Percentiles rank a stretch among this genome's conserved stretches.
Evolutionary conservation across 768 basidiomycete species (phyloP).

Genomic region (Leccinum subgranulosum): DNA sequence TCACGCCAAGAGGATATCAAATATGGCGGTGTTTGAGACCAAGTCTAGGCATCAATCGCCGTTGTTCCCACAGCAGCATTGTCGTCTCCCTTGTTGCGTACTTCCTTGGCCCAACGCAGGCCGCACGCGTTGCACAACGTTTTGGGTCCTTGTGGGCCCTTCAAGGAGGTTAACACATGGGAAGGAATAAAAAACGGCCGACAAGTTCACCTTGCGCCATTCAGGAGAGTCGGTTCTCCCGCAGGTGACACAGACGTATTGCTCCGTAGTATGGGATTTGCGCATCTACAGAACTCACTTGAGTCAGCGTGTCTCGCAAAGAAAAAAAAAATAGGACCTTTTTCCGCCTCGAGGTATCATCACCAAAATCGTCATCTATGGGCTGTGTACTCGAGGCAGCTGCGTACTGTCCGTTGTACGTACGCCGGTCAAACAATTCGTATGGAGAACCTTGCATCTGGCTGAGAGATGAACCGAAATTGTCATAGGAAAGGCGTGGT

Average conservation of each 20-base stretch:
- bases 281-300: slow-evolving; percentile 17
- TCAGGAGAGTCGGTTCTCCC: slow-evolving; percentile 96
- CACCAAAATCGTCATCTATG: slow-evolving; percentile 41
- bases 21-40: neutral
- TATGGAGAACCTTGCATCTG: slow-evolving; percentile 13
- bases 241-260: slow-evolving; percentile 88
- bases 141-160: slow-evolving; percentile 94
- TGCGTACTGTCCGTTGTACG: slow-evolving; percentile 16
- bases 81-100: slow-evolving; percentile 43
- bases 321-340: slow-evolving; percentile 46
- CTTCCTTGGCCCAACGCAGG: slow-evolving; percentile 85
- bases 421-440: slow-evolving; percentile 20
- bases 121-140: slow-evolving; percentile 98
- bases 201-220: slow-evolving; percentile 75
- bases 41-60: slow-evolving; percentile 14
- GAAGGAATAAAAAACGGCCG: neutral
- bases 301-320: neutral
- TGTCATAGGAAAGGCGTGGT: slow-evolving; percentile 13
- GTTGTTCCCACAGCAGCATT: slow-evolving; percentile 24
- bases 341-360: slow-evolving; percentile 58
- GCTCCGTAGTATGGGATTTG: slow-evolving; percentile 51
- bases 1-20: neutral
- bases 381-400: slow-evolving; percentile 12
- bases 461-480: slow-evolving; percentile 6
- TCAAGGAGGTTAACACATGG: slow-evolving; percentile 17